phyloP scores from a whole-genome alignment of 2,329 filamentous ascomycete species.

The Apiospora pterosperma region DNA sequence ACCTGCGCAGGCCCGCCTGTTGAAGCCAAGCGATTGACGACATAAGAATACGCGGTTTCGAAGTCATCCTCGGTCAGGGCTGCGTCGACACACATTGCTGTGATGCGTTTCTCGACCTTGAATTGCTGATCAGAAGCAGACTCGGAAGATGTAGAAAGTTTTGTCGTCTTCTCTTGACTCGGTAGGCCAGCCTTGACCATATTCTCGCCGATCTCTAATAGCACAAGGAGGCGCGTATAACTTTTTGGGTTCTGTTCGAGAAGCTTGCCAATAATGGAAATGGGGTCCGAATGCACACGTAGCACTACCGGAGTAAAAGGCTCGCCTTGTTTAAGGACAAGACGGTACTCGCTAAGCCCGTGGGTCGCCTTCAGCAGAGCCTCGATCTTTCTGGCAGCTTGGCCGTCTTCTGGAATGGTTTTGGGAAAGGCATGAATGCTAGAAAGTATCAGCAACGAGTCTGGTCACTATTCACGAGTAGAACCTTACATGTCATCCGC shows the following conservation, averaged over 20 bases:
- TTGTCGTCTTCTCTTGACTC: conserved; percentile 22
- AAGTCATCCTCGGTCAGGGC: conserved; percentile 76
- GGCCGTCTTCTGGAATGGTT: conserved; percentile 49
- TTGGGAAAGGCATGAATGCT: conserved; percentile 63
- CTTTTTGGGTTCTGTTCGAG: conserved; percentile 72
- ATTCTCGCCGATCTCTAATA: conserved; percentile 65
- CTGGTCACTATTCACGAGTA: not conserved
- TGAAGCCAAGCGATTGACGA: conserved; percentile 63
- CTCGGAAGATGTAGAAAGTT: not conserved
- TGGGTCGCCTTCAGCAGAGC: conserved; percentile 71
- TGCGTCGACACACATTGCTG: conserved; percentile 76
- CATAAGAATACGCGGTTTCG: conserved; percentile 82
- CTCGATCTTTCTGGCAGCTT: conserved; percentile 52
- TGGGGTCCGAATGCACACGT: conserved; percentile 71
- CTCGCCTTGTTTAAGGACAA: conserved; percentile 76
- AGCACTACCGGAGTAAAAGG: conserved; percentile 77
- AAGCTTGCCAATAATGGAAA: conserved; percentile 69
- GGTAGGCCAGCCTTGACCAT: conserved; percentile 60
- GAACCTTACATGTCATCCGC: conserved; percentile 67
- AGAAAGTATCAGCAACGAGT: conserved; percentile 4
- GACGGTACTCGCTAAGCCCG: conserved; percentile 69
- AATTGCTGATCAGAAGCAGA: conserved; percentile 22
- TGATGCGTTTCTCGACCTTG: conserved; percentile 62
- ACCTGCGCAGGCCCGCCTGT: conserved; percentile 17
- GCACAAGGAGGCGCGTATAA: conserved; percentile 72